Evolutionary conservation across 2,329 filamentous ascomycete species (phyloP).

Genomic region (Elsinoe arachidis): DNA sequence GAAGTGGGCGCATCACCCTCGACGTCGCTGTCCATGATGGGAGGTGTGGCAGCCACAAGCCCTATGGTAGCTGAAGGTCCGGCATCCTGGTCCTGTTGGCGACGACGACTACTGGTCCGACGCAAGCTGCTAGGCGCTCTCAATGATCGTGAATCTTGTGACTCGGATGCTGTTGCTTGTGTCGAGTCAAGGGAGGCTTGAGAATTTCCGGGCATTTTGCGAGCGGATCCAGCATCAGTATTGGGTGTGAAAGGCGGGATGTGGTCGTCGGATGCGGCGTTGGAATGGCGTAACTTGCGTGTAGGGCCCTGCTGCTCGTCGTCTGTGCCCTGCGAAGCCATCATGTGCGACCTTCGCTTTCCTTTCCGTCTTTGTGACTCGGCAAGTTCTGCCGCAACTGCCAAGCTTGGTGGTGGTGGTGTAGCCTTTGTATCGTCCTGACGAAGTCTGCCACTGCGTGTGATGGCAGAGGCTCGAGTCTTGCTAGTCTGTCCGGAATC

Average conservation of each 20-base stretch:
- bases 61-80: background rate
- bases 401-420: conserved; percentile 37
- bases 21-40: conserved; percentile 63
- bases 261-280: background rate
- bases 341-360: conserved; percentile 22
- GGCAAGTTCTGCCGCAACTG: conserved; percentile 44
- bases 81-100: background rate
- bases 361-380: conserved; percentile 43
- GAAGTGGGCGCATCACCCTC: conserved; percentile 40
- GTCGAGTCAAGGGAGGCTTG: background rate
- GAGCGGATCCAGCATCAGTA: conserved; percentile 21
- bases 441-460: background rate
- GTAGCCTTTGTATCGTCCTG: background rate
- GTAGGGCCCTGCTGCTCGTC: background rate
- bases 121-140: background rate
- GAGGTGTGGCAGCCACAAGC: conserved; percentile 55
- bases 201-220: background rate
- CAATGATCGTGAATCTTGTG: background rate
- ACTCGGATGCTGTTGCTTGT: background rate
- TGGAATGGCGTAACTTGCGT: background rate
- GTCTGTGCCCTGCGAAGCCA: background rate
- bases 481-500: background rate
- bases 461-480: background rate
- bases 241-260: conserved; percentile 27
- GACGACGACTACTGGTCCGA: background rate